A percentile compares a stretch with the other conserved stretches of the same genome.
phyloP scores from a whole-genome alignment of 192 early-diverging fungal genomes.

The Dispira parvispora region DNA sequence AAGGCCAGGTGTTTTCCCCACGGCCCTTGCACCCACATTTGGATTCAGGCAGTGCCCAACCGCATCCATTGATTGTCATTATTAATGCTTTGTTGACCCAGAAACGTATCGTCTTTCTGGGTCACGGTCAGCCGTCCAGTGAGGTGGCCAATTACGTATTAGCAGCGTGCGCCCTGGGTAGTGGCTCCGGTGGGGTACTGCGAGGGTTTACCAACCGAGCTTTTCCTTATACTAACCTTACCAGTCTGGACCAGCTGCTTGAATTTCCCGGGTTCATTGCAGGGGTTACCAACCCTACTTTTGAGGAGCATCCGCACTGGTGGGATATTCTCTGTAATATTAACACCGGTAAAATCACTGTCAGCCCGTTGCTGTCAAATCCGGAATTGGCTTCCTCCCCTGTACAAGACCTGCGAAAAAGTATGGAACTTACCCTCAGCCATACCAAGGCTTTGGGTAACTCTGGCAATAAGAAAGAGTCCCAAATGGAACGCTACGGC shows the following conservation, averaged over 20 bases:
- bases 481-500: slow-evolving; percentile 5
- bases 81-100: slow-evolving; percentile 85
- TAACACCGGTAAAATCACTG: slow-evolving; percentile 82
- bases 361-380: slow-evolving; percentile 48
- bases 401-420: not conserved
- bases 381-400: not conserved
- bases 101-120: slow-evolving; percentile 83
- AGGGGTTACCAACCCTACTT: slow-evolving; percentile 89
- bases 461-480: slow-evolving; percentile 8
- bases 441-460: not conserved
- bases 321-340: slow-evolving; percentile 97
- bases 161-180: slow-evolving; percentile 74
- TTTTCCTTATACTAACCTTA: slow-evolving; percentile 79
- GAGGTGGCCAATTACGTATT: slow-evolving; percentile 88
- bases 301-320: slow-evolving; percentile 83
- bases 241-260: slow-evolving; percentile 70
- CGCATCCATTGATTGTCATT: slow-evolving; percentile 73
- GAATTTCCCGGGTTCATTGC: slow-evolving; percentile 84
- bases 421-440: slow-evolving; percentile 5
- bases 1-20: slow-evolving; percentile 1
- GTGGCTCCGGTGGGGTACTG: slow-evolving; percentile 74
- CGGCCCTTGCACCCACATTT: slow-evolving; percentile 56
- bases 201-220: slow-evolving; percentile 75
- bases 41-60: slow-evolving; percentile 64
- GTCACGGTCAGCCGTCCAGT: slow-evolving; percentile 72